Evolutionary conservation across 2,329 filamentous ascomycete species (phyloP).

Genomic region (Paramyrothecium sp.): DNA sequence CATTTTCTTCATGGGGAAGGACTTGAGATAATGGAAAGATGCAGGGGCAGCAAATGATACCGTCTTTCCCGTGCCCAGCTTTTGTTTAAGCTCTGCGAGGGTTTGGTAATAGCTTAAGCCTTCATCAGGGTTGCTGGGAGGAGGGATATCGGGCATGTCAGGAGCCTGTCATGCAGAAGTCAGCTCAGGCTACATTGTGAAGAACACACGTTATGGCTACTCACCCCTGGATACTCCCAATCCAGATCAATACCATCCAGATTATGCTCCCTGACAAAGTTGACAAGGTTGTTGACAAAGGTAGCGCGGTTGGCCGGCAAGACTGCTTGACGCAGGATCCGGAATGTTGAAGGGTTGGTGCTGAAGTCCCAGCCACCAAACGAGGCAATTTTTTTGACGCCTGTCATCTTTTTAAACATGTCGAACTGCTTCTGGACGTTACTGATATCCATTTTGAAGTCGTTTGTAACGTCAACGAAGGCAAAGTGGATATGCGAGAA

Average conservation of each 20-base stretch:
- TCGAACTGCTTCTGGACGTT: slow-evolving; percentile 23
- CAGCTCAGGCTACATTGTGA: neutral
- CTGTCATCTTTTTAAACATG: slow-evolving; percentile 23
- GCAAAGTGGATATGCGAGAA: slow-evolving; percentile 32
- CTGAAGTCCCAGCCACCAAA: slow-evolving; percentile 34
- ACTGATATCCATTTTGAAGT: slow-evolving; percentile 16
- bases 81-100: slow-evolving; percentile 23
- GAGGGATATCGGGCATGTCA: slow-evolving; percentile 22
- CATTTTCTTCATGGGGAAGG: slow-evolving; percentile 31
- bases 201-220: slow-evolving; percentile 8
- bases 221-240: slow-evolving; percentile 43
- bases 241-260: slow-evolving; percentile 45
- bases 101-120: slow-evolving; percentile 31
- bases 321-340: slow-evolving; percentile 25
- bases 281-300: slow-evolving; percentile 32
- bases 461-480: slow-evolving; percentile 22
- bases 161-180: slow-evolving; percentile 15
- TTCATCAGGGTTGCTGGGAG: slow-evolving; percentile 16
- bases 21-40: slow-evolving; percentile 37
- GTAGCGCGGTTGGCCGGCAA: slow-evolving; percentile 31
- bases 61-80: slow-evolving; percentile 25
- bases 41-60: slow-evolving; percentile 35
- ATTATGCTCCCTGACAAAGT: slow-evolving; percentile 36
- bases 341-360: slow-evolving; percentile 19
- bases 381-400: slow-evolving; percentile 30